A percentile compares a stretch with the other conserved stretches of the same genome.
Conservation (phyloP, 2,329 filamentous ascomycete genomes). For the Fusarium sp. region DNA sequence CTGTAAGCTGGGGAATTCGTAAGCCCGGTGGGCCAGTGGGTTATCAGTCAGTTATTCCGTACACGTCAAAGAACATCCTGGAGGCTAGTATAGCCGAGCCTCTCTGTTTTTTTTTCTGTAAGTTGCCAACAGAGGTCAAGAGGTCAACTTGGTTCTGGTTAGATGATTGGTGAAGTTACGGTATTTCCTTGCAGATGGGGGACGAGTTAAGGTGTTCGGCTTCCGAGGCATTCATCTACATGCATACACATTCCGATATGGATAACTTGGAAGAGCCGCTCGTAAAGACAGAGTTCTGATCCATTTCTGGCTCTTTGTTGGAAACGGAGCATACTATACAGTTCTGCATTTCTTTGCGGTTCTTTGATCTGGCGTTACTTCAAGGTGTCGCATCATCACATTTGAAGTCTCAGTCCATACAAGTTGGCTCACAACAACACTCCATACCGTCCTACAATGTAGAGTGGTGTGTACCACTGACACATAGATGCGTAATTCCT, state of each 20-base stretch:
- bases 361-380: neutral
- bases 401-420: neutral
- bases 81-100: neutral
- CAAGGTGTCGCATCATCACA: conserved; percentile 1
- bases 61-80: conserved; percentile 7
- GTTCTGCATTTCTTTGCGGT: neutral
- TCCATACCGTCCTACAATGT: neutral
- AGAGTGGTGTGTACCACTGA: neutral
- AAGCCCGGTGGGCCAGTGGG: conserved; percentile 13
- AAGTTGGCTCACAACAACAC: neutral
- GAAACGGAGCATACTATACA: neutral
- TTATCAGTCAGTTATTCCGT: conserved; percentile 9
- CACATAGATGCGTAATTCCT: neutral
- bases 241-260: neutral
- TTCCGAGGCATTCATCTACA: neutral
- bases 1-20: conserved; percentile 4
- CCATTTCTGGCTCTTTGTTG: neutral
- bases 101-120: neutral
- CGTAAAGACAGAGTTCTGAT: neutral
- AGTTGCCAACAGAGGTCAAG: neutral
- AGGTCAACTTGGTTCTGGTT: neutral
- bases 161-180: neutral
- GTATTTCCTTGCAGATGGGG: neutral
- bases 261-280: neutral
- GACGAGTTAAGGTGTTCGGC: neutral